A percentile compares a stretch with the other conserved stretches of the same genome.
Evolutionary conservation across 352 stramenopile genomes (phyloP).

Genomic region (Phytophthora niederhauseri): DNA sequence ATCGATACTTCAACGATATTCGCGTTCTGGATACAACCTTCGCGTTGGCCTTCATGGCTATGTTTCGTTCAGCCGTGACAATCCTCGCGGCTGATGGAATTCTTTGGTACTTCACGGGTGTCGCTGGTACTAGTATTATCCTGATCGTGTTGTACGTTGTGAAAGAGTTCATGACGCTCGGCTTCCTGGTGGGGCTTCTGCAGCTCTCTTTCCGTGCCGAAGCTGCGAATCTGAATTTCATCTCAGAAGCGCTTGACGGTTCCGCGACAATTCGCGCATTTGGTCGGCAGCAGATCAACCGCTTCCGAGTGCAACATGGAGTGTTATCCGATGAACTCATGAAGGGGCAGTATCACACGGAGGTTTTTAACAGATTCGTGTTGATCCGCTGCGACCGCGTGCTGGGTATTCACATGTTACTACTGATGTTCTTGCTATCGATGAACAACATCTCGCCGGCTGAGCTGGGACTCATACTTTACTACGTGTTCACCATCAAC

Average conservation of each 20-base stretch:
- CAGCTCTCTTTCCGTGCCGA: conserved; percentile 44
- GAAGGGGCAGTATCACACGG: conserved; percentile 29
- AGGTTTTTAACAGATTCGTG: conserved; percentile 43
- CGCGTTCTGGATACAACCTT: conserved; percentile 36
- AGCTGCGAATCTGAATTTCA: conserved; percentile 47
- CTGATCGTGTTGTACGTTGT: conserved; percentile 45
- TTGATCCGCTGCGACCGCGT: conserved; percentile 44
- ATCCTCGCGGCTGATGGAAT: conserved; percentile 39
- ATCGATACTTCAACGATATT: conserved; percentile 52
- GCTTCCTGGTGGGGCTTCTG: conserved; percentile 37
- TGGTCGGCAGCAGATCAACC: conserved; percentile 34
- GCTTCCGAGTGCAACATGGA: conserved; percentile 39
- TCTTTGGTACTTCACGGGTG: conserved; percentile 44
- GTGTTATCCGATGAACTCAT: conserved; percentile 42
- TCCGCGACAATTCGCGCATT: conserved; percentile 45
- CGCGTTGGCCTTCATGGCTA: conserved; percentile 34
- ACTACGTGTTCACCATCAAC: conserved; percentile 54
- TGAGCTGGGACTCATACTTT: conserved; percentile 50
- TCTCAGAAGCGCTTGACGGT: conserved; percentile 48
- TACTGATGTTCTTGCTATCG: conserved; percentile 41
- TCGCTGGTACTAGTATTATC: conserved; percentile 35
- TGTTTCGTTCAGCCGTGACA: conserved; percentile 39
- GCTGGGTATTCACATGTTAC: conserved; percentile 42
- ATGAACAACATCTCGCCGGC: conserved; percentile 40
- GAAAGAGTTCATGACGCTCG: conserved; percentile 42